A percentile compares a stretch with the other conserved stretches of the same genome.
These are phyloP conservation scores for Cokeromyces recurvatus DNA, from an alignment of 371 early-diverging fungal genomes.

Conservation along the genomic window DNA sequence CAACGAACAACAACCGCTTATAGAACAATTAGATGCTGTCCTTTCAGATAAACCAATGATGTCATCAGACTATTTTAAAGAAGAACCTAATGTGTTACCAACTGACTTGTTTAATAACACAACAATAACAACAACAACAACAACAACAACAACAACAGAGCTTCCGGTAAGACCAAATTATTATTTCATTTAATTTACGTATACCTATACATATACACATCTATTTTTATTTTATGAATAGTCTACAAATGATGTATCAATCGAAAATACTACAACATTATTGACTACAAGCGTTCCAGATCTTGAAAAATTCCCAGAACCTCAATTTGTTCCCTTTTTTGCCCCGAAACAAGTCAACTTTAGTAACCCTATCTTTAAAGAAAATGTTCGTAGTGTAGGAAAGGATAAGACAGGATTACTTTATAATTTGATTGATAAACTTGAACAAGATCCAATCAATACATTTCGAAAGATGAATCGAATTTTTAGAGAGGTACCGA, in stretches of 20 bases:
- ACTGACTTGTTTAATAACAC: too few species aligned
- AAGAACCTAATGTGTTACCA: too few species aligned
- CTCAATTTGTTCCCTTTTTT: constrained; percentile 17
- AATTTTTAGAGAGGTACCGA: constrained; percentile 33
- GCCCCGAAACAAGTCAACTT: constrained; percentile 15
- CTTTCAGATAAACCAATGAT: too few species aligned
- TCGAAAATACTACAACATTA: too few species aligned
- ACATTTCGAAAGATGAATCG: constrained; percentile 36
- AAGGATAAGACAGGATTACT: constrained; percentile 29
- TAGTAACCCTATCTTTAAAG: constrained; percentile 12
- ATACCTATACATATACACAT: too few species aligned
- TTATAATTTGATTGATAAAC: constrained; percentile 32
- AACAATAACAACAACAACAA: constrained; percentile 15
- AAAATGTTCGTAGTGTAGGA: constrained; percentile 3
- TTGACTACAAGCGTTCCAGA: constrained; percentile 7
- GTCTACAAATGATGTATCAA: too few species aligned
- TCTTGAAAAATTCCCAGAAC: constrained; percentile 17
- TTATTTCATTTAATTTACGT: too few species aligned
- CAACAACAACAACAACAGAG: constrained; percentile 7
- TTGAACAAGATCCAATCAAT: constrained; percentile 4
- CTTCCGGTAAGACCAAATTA: too few species aligned
- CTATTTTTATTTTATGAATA: too few species aligned
- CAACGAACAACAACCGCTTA: too few species aligned
- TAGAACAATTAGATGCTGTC: too few species aligned
- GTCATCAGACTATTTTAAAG: too few species aligned